Evolutionary conservation across 2,329 filamentous ascomycete species (phyloP), one percentile per base, ranked within the genome.

Genomic region (Exophiala sp.): DNA sequence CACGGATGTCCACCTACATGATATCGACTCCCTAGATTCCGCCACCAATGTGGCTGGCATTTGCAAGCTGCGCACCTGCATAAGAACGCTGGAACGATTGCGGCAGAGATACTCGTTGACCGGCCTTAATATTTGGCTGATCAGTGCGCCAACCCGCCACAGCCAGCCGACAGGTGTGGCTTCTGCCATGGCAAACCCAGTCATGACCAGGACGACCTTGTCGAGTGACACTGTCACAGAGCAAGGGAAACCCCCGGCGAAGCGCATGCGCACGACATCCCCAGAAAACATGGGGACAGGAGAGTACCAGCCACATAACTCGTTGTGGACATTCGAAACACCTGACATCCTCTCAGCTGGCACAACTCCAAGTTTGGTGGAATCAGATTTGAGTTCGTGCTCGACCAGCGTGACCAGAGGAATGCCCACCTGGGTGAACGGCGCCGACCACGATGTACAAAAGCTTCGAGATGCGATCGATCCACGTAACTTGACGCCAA

Each of bases 101-200:
- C 84, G 91, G 35, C 90, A 96, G 66, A 89, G 91, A 29, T 96
- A 97, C 66, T 85, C 91, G 0, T 91, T 91, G 0, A 92, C 92
- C n/a, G 91, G 96, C 70, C 96, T 94, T 65, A 91, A 90, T 12
- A 92, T 89, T 1, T 89, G 89, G 2, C 96, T 96, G 75, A 79
- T 96, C n/a, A 89, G 95, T 68, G 90, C 91, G 1, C 90, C 91
- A 0, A 87, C 96, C 59, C 85, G 88, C 95, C 95, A 74, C 89
- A 89, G 45, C 10, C 47, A 54, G 38, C 18, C 53, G 12, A 40
- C 48, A 10, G 43, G 36, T n/a, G 29, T 40, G 12, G 29, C 35
- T 14, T 14, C 38, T 14, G 21, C 29, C 20, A 16, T 34, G 29
- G 29, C 14, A 20, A 14, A 29, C 12, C 21, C 33, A 5, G 9